phyloP scores from a whole-genome alignment of 2,329 filamentous ascomycete genomes.

The Cladosporium velox region DNA sequence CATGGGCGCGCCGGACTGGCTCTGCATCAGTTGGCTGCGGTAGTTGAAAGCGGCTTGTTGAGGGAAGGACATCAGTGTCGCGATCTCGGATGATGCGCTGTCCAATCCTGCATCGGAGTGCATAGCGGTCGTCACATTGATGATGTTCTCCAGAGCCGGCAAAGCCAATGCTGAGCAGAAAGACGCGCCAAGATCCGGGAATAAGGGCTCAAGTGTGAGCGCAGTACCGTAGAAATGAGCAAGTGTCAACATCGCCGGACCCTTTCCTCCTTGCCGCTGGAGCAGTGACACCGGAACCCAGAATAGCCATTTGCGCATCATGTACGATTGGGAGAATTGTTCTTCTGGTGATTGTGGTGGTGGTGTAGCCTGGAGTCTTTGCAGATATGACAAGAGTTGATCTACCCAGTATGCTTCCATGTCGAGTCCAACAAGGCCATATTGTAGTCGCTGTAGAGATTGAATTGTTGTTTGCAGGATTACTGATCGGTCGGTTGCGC shows the following conservation, averaged over 20 bases:
- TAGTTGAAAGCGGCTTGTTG: conserved; percentile 46
- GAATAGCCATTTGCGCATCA: conserved; percentile 89
- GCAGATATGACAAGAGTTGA: conserved; percentile 50
- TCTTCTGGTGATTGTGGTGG: conserved; percentile 63
- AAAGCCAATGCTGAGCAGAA: conserved; percentile 73
- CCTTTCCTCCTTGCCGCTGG: conserved; percentile 72
- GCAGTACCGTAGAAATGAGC: conserved; percentile 91
- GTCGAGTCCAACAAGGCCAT: conserved; percentile 47
- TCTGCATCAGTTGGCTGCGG: conserved; percentile 36
- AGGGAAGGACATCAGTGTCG: conserved; percentile 50
- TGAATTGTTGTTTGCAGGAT: conserved; percentile 45
- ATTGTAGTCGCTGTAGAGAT: conserved; percentile 47
- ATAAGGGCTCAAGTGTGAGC: conserved; percentile 83
- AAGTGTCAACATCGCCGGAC: conserved; percentile 77
- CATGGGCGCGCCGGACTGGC: conserved; percentile 19
- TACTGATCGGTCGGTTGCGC: conserved; percentile 27
- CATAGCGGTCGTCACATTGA: conserved; percentile 70
- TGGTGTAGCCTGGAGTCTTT: conserved; percentile 45
- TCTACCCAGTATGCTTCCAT: conserved; percentile 52
- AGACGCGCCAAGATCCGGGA: conserved; percentile 84
- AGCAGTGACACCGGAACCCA: conserved; percentile 89
- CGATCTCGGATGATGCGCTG: conserved; percentile 45
- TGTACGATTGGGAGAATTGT: conserved; percentile 87
- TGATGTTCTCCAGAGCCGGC: conserved; percentile 82
- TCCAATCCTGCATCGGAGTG: conserved; percentile 49